Conservation (phyloP, 2,329 filamentous ascomycete genomes). For the Talaromyces sp. region DNA sequence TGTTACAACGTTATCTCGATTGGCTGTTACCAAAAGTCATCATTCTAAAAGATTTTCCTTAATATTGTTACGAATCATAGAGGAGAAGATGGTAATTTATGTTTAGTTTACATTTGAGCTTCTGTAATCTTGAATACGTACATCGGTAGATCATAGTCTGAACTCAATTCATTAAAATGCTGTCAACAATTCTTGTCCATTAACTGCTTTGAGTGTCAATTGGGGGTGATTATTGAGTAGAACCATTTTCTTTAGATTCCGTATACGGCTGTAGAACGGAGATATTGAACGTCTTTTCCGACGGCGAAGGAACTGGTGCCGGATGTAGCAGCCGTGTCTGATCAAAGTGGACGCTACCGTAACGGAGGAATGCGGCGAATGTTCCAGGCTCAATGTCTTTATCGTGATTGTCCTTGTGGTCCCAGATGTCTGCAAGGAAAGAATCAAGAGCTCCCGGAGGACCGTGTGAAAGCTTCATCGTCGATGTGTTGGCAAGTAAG, state of each 20-base stretch:
- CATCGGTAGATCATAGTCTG: too few species aligned
- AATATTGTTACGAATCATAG: too few species aligned
- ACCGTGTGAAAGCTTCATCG: conserved; percentile 34
- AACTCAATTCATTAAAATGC: neutral
- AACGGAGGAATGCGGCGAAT: conserved; percentile 6
- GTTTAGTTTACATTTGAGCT: too few species aligned
- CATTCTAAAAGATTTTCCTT: too few species aligned
- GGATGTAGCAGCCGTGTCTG: conserved; percentile 3
- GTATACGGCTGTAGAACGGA: neutral
- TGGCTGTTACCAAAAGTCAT: too few species aligned
- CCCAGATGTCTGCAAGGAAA: conserved; percentile 31
- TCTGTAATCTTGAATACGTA: too few species aligned
- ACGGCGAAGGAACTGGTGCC: neutral
- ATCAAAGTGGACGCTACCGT: conserved; percentile 8
- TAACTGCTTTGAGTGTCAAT: neutral
- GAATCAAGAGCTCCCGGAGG: conserved; percentile 24
- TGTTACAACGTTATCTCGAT: too few species aligned
- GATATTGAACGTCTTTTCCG: conserved; percentile 1
- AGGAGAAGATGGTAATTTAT: too few species aligned
- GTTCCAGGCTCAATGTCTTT: conserved; percentile 21
- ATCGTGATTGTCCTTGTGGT: conserved; percentile 25
- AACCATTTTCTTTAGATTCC: neutral
- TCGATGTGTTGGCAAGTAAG: conserved; percentile 29
- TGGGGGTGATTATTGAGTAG: neutral
- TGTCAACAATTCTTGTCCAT: neutral